Evolutionary conservation across 257 asterid genomes (phyloP).

Genomic region (Solanum infundibuliforme): DNA sequence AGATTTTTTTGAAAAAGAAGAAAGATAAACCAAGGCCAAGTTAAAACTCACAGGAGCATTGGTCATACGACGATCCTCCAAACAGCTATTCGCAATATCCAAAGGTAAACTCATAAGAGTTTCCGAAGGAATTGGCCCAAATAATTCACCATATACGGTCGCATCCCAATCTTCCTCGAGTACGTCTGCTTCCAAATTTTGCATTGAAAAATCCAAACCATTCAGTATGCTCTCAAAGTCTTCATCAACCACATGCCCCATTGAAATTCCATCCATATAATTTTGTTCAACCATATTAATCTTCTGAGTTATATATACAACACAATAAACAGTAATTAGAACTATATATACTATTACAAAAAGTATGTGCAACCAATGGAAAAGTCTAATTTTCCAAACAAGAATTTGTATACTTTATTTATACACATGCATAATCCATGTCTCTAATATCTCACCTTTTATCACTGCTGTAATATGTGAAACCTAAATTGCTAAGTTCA

Average conservation of each 20-base stretch:
- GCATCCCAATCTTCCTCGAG: constrained; percentile 47
- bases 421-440: background rate
- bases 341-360: background rate
- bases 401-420: background rate
- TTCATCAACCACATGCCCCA: constrained; percentile 23
- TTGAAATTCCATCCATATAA: constrained; percentile 28
- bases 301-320: constrained; percentile 15
- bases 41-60: constrained; percentile 35
- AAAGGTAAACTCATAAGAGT: constrained; percentile 24
- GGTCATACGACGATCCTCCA: constrained; percentile 20
- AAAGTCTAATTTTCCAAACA: background rate
- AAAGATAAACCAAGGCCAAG: background rate
- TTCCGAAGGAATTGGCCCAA: constrained; percentile 61
- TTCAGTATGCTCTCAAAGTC: constrained; percentile 31
- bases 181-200: constrained; percentile 42
- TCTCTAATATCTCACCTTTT: background rate
- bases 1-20: background rate
- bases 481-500: background rate
- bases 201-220: constrained; percentile 56
- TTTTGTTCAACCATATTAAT: constrained; percentile 39
- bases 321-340: background rate
- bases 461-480: background rate
- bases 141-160: constrained; percentile 20
- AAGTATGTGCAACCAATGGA: background rate
- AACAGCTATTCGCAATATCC: background rate